phyloP scores from a whole-genome alignment of 352 stramenopile genomes.

The Blastocystis sp. region DNA sequence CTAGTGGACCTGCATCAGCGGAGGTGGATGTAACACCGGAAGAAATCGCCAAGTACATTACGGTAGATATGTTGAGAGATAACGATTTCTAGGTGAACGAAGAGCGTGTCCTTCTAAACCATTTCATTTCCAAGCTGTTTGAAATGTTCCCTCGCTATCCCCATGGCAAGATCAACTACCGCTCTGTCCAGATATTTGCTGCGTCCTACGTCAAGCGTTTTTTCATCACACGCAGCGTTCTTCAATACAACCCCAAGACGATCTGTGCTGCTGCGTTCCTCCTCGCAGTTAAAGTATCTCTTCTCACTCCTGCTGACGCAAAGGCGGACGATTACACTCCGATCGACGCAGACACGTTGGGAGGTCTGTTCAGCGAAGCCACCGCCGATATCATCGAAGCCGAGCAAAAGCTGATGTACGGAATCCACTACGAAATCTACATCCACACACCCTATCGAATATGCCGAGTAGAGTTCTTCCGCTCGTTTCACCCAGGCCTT shows the following conservation, averaged over 20 bases:
- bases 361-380: neutral
- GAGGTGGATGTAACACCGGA: neutral
- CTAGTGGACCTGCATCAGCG: neutral
- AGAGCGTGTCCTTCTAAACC: neutral
- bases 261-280: neutral
- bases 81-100: neutral
- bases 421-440: conserved; percentile 1
- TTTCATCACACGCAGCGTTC: neutral
- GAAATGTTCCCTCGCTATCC: neutral
- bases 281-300: neutral
- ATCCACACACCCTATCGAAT: conserved; percentile 9
- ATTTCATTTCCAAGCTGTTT: neutral
- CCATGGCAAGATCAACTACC: neutral
- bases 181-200: neutral
- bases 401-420: conserved; percentile 23
- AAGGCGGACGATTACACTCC: conserved; percentile 6
- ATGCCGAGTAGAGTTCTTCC: neutral
- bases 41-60: neutral
- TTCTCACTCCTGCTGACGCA: neutral
- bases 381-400: neutral
- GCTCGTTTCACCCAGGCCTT: neutral
- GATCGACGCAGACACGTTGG: neutral
- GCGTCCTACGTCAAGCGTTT: conserved; percentile 27
- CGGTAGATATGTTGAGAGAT: neutral
- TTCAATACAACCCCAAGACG: conserved; percentile 4